These are phyloP conservation scores for Carex myosuroides DNA, from an alignment of 176 grass and related monocot genomes.

Conservation along the genomic window DNA sequence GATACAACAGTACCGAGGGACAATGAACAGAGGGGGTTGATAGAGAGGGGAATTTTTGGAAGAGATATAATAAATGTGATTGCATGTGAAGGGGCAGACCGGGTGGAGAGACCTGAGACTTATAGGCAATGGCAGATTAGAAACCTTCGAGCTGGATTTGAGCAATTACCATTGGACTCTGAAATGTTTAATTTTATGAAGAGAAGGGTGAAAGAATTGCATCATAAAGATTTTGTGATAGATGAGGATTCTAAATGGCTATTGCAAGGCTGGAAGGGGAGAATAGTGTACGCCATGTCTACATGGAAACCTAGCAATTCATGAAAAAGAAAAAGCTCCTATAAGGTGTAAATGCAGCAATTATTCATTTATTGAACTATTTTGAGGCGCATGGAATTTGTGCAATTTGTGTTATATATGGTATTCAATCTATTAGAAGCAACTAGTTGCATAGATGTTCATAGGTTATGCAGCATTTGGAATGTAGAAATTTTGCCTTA, in stretches of 20 bases:
- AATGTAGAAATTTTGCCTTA: slow-evolving; percentile 1
- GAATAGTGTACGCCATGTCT: slow-evolving; percentile 25
- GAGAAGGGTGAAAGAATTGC: slow-evolving; percentile 17
- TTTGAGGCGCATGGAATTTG: background rate
- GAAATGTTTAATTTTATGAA: slow-evolving; percentile 16
- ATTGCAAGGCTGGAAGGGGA: slow-evolving; percentile 25
- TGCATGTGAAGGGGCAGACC: slow-evolving; percentile 21
- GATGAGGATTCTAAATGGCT: slow-evolving; percentile 25
- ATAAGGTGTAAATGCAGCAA: background rate
- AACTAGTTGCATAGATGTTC: slow-evolving; percentile 1
- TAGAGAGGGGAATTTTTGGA: slow-evolving; percentile 25
- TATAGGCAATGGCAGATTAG: slow-evolving; percentile 27
- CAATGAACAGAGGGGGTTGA: slow-evolving; percentile 25
- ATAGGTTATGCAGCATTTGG: slow-evolving; percentile 4
- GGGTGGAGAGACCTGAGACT: slow-evolving; percentile 21
- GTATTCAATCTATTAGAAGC: background rate
- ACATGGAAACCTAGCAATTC: slow-evolving; percentile 23
- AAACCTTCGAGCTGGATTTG: slow-evolving; percentile 20
- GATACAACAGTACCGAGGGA: slow-evolving; percentile 40
- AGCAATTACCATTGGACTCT: slow-evolving; percentile 15
- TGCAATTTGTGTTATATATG: background rate
- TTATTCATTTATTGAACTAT: slow-evolving; percentile 3
- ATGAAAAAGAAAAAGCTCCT: background rate
- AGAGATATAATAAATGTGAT: slow-evolving; percentile 23
- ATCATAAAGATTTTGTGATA: slow-evolving; percentile 25